These are phyloP conservation scores for Solanum chmielewskii DNA, from an alignment of 257 asterid genomes.

Conservation along the genomic window DNA sequence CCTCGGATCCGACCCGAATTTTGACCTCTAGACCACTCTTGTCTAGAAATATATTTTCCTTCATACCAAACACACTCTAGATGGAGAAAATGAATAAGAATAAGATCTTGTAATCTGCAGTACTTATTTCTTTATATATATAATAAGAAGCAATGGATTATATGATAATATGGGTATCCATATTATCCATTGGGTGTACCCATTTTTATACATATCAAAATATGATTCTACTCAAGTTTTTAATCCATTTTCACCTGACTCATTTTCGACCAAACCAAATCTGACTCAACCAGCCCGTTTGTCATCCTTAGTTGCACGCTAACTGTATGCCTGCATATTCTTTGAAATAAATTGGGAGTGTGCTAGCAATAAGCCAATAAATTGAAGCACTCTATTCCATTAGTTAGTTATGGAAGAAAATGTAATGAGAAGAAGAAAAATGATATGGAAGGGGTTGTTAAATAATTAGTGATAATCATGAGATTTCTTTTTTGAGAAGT, in stretches of 20 bases:
- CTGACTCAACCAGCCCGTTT: not conserved
- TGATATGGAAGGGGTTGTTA: not conserved
- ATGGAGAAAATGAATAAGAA: not conserved
- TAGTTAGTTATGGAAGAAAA: not conserved
- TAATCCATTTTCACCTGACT: not conserved
- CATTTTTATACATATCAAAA: not conserved
- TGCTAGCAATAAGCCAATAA: not conserved
- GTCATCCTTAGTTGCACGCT: not conserved
- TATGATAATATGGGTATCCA: not conserved
- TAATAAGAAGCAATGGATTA: not conserved
- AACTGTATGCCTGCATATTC: not conserved
- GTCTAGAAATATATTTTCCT: not conserved
- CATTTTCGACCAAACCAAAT: not conserved
- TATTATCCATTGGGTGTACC: not conserved
- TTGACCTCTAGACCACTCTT: not conserved
- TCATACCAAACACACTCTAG: not conserved
- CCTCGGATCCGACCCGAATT: not conserved
- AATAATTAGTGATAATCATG: not conserved
- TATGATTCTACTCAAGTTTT: not conserved
- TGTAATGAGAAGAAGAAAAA: not conserved
- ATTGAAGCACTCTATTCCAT: not conserved
- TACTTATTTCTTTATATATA: not conserved
- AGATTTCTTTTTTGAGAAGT: not conserved
- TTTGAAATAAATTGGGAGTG: not conserved
- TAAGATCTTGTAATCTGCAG: not conserved